Percentiles rank a stretch among this genome's conserved stretches.
phyloP scores from a whole-genome alignment of 129 eudicot genomes.

The Arctium minus region DNA sequence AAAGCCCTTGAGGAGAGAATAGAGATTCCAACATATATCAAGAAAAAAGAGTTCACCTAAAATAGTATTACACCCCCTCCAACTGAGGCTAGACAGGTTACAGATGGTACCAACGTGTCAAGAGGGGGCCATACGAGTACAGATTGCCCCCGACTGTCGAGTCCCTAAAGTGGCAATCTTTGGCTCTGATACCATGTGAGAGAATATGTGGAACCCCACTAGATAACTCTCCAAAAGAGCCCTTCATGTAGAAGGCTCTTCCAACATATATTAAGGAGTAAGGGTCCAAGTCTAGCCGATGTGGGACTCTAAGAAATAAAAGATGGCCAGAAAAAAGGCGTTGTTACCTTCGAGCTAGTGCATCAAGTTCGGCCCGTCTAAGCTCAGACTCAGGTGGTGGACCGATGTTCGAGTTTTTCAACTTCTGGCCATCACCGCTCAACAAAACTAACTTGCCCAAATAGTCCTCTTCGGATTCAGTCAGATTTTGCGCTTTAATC shows the following conservation, averaged over 20 bases:
- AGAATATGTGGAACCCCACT: neutral
- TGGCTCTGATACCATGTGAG: neutral
- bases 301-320: neutral
- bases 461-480: slow-evolving; percentile 59
- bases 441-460: slow-evolving; percentile 61
- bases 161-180: too few relatives aligned
- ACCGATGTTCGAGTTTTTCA: slow-evolving; percentile 43
- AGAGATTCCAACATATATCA: too few relatives aligned
- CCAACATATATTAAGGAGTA: neutral
- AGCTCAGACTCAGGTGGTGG: slow-evolving; percentile 70
- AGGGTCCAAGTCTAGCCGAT: neutral
- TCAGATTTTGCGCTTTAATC: slow-evolving; percentile 66
- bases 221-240: too few relatives aligned
- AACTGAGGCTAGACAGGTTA: too few relatives aligned
- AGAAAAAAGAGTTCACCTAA: too few relatives aligned
- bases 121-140: too few relatives aligned
- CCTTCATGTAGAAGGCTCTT: too few relatives aligned
- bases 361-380: slow-evolving; percentile 81
- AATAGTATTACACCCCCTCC: too few relatives aligned
- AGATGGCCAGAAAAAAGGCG: neutral
- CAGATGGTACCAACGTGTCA: too few relatives aligned
- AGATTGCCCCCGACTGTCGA: too few relatives aligned
- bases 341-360: slow-evolving; percentile 74
- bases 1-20: too few relatives aligned
- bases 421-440: slow-evolving; percentile 50